phyloP scores from a whole-genome alignment of 352 stramenopile species.

The Blastocystis sp. region DNA sequence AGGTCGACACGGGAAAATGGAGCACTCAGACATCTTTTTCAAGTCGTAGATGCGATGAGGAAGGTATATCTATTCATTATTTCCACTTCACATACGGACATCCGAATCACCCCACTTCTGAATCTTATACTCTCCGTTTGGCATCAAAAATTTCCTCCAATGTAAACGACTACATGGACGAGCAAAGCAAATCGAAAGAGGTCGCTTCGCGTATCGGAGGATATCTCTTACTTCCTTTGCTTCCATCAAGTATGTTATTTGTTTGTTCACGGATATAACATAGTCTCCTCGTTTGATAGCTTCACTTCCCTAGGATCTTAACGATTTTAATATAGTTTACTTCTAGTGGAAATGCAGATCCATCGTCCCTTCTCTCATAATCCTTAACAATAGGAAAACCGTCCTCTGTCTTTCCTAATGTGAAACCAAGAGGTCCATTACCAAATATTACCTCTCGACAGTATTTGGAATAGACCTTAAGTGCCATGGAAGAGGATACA shows the following conservation, averaged over 20 bases:
- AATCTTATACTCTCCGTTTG: not conserved
- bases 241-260: not conserved
- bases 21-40: not conserved
- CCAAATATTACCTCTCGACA: conserved; percentile 15
- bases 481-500: not conserved
- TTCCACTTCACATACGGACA: not conserved
- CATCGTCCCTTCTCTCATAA: not conserved
- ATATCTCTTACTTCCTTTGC: conserved; percentile 5
- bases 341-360: not conserved
- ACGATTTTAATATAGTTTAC: not conserved
- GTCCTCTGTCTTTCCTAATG: not conserved
- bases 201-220: not conserved
- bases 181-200: conserved; percentile 44
- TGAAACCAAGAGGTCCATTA: conserved; percentile 14
- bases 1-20: not conserved
- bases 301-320: not conserved
- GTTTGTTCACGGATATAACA: conserved; percentile 7
- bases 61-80: conserved; percentile 19
- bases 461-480: conserved; percentile 5
- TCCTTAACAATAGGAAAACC: conserved; percentile 9
- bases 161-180: not conserved
- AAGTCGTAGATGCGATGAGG: conserved; percentile 25
- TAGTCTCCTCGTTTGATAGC: not conserved
- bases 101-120: not conserved
- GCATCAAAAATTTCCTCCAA: not conserved